Base-by-base conservation (phyloP, 257 asterid genomes). In the Fraxinus cuspidata region DNA sequence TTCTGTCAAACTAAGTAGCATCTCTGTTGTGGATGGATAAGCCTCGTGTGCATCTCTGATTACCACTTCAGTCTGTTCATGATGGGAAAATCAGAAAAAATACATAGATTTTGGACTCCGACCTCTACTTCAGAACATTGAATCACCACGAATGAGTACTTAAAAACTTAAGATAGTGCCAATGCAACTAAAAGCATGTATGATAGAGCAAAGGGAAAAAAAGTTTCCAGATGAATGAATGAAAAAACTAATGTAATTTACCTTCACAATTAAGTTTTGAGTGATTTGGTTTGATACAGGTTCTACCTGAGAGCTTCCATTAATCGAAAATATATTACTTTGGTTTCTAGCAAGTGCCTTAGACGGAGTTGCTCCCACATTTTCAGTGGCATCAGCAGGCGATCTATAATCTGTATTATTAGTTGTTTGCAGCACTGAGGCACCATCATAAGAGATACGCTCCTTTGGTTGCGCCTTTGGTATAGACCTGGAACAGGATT, bases 1-100 rank as follows among this genome's bases (percentile, higher is more conserved):
- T 74, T 83, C 82, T 38, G 66, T 83, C 89, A 87, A 35, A 77
- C 49, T 80, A 32, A 80, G 73, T 28, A 71, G 44, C 75, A 64
- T 21, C 28, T 72, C 73, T 2, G 79, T 58, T 21, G 25, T 37
- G 1, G 85, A 56, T 28, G 74, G 25, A 38, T 23, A 75, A 25
- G 10, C 28, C 13, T 6, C 64, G 19, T 70, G 29, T 44, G 44
- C 83, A 67, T 78, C 83, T 66, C 63, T 21, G 18, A 51, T 35
- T 31, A 25, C 72, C 70, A 40, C 81, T 77, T 73, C 81, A 31
- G 12, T 70, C 94, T 88, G 74, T 81, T 74, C 34, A 32, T 13
- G 28, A 27, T 10, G 37, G 35, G 34, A 12, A 34, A 19, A 73
- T 6, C 25, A 31, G 34, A 31, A 31, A 31, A 3, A 31, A 31